Conservation (phyloP, 192 early-diverging fungal genomes). For the Backusella tuberculispora region DNA sequence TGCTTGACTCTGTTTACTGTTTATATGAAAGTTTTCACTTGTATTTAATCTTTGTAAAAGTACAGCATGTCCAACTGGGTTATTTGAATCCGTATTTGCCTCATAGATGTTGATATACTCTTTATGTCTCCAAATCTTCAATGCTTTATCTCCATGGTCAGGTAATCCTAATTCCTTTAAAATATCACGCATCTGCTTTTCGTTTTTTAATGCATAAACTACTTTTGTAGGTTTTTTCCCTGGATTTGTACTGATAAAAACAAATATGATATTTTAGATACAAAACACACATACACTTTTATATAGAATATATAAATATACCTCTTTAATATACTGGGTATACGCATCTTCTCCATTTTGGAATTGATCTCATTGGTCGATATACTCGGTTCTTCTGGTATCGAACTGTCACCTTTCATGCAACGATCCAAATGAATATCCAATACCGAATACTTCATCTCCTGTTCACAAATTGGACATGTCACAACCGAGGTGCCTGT, state of each 20-base stretch:
- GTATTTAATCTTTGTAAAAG: slow-evolving; percentile 9
- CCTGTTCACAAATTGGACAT: slow-evolving; percentile 46
- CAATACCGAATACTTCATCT: slow-evolving; percentile 30
- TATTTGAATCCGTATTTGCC: slow-evolving; percentile 48
- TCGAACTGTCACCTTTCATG: slow-evolving; percentile 24
- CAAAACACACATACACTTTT: too few species aligned
- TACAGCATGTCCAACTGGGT: slow-evolving; percentile 20
- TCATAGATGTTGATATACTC: slow-evolving; percentile 51
- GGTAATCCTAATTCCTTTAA: slow-evolving; percentile 48
- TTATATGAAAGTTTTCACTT: not conserved
- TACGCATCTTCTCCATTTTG: not conserved
- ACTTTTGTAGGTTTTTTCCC: slow-evolving; percentile 47
- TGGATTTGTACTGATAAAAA: not conserved
- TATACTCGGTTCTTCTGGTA: not conserved
- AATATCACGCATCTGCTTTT: slow-evolving; percentile 44
- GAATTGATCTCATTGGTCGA: too few species aligned
- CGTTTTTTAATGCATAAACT: slow-evolving; percentile 46
- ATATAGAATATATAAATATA: not conserved
- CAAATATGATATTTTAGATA: too few species aligned
- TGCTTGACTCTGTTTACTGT: not conserved
- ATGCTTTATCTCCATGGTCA: slow-evolving; percentile 45
- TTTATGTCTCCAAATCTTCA: slow-evolving; percentile 46
- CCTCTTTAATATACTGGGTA: not conserved
- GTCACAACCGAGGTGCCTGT: slow-evolving; percentile 25
- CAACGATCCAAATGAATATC: slow-evolving; percentile 45